Percentiles rank a stretch among this genome's conserved stretches.
Conservation (phyloP, 345 rosid species). For the Hevea brasiliensis region DNA sequence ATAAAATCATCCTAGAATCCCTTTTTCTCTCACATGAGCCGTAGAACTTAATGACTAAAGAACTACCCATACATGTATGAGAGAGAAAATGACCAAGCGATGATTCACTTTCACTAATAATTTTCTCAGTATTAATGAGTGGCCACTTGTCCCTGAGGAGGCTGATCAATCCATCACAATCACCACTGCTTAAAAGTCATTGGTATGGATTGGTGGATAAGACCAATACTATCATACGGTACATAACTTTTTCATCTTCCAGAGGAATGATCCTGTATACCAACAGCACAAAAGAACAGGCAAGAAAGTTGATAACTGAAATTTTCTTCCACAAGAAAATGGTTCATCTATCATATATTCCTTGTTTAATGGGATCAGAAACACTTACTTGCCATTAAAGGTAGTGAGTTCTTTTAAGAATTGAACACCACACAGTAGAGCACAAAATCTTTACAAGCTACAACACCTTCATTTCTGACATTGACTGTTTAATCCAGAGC, state of each 20-base stretch:
- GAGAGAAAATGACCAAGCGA: not conserved
- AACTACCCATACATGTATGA: not conserved
- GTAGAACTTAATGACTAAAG: too few relatives aligned
- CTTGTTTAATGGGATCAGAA: not conserved
- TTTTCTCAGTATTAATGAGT: not conserved
- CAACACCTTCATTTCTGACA: conserved; percentile 1
- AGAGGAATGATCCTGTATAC: not conserved
- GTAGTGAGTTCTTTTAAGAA: not conserved
- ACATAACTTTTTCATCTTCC: not conserved
- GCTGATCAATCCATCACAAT: not conserved
- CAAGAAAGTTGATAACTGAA: not conserved
- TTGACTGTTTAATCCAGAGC: not conserved
- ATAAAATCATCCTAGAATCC: too few relatives aligned
- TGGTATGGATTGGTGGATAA: not conserved
- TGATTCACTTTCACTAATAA: not conserved
- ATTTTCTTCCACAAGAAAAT: not conserved
- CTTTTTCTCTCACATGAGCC: too few relatives aligned
- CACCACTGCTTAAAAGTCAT: not conserved
- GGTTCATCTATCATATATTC: not conserved
- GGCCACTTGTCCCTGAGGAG: not conserved
- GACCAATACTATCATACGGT: not conserved
- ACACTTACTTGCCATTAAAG: not conserved
- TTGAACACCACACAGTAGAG: not conserved
- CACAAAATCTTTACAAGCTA: not conserved
- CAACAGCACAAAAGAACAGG: not conserved